Base-by-base conservation (phyloP, 2,329 filamentous ascomycete species). In the Colletotrichum nymphaeae region DNA sequence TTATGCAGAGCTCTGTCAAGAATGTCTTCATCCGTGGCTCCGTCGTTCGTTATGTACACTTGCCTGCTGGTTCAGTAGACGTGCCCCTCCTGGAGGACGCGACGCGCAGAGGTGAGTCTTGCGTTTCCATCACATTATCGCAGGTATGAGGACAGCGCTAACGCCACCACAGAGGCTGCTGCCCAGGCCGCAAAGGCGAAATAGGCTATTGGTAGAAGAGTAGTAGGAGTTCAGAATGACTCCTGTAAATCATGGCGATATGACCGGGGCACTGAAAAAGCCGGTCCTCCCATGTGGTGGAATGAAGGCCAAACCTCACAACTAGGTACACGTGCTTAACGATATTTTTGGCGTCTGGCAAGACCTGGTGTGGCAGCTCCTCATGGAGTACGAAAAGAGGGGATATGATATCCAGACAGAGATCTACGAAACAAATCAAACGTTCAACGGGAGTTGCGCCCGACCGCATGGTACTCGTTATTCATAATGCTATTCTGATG, bases 21-120 rank as follows among this genome's bases (percentile, higher is more conserved):
- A 98, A 97, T 80, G 95, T 98, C 84, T 98, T 98, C 81, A 97
- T 98, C 79, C 91, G 95, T 79, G 95, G 95, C 37, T 97, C 94
- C 69, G 95, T 98, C 57, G 95, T 98, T 76, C 90, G 95, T 78
- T 98, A 98, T 80, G 95, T 98, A 63, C 94, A 98, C 83, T 86
- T 98, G 63, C 95, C 95, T 0, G 92, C 93, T 8, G 89, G 88
- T 32, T 93, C 94, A 56, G 95, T 98, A 52, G 95, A 98, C 81
- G 93, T 95, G 30, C 93, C 94, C 42, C 84, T 98, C 75, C 84
- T 98, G 74, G 95, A 98, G 86, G 95, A 98, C 86, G 95, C 95
- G 24, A 97, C 94, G 73, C 91, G 94, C 83, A 92, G 94, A 91
- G 94, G 94, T 94, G 85, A 79, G 84, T 77, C 37, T 19, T 16